These are phyloP conservation scores for Centaurea solstitialis DNA, from an alignment of 129 eudicot species.

Conservation along the genomic window DNA sequence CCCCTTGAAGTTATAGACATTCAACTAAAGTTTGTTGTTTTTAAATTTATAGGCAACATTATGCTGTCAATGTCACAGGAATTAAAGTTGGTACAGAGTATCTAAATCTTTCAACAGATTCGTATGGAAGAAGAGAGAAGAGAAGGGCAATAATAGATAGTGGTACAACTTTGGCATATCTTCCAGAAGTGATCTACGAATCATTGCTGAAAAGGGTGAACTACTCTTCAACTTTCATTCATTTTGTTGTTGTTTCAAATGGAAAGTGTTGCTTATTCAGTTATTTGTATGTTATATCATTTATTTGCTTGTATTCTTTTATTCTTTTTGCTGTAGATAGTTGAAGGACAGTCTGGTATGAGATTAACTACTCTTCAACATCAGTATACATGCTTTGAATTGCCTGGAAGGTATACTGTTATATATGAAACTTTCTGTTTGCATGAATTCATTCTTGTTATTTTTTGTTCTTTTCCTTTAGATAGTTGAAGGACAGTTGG, in stretches of 20 bases:
- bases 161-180: slow-evolving; percentile 91
- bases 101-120: slow-evolving; percentile 53
- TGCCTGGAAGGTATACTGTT: slow-evolving; percentile 54
- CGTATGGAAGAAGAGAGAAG: slow-evolving; percentile 38
- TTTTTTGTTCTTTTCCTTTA: slow-evolving; percentile 14
- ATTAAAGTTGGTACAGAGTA: slow-evolving; percentile 60
- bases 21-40: not conserved
- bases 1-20: not conserved
- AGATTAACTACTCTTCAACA: slow-evolving; percentile 47
- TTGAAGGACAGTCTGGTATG: slow-evolving; percentile 56
- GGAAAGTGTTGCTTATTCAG: slow-evolving; percentile 11
- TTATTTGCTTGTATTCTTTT: not conserved
- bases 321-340: slow-evolving; percentile 42
- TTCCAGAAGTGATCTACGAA: slow-evolving; percentile 68
- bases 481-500: slow-evolving; percentile 58
- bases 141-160: slow-evolving; percentile 71
- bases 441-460: not conserved
- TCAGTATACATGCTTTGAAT: slow-evolving; percentile 69
- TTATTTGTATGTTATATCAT: not conserved
- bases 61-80: slow-evolving; percentile 74
- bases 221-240: not conserved
- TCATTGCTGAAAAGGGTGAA: slow-evolving; percentile 61
- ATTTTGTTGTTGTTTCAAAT: not conserved
- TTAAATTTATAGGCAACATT: slow-evolving; percentile 62
- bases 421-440: slow-evolving; percentile 7